These are phyloP conservation scores for Chlamydomonas sp. DNA, from an alignment of 139 green algal species.

Conservation along the genomic window DNA sequence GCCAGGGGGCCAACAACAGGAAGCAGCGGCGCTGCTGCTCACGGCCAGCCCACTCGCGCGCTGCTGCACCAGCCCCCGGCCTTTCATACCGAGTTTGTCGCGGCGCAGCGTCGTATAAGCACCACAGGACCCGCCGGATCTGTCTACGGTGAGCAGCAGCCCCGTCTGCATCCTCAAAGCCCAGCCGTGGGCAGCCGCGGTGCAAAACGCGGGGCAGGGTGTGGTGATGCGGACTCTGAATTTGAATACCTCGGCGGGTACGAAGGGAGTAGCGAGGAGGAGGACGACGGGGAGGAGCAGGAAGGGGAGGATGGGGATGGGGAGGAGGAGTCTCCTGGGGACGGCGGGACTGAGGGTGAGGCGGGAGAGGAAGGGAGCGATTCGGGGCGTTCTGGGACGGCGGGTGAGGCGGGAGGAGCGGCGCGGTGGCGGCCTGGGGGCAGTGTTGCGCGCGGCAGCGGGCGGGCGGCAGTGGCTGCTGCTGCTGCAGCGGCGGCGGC, in stretches of 20 bases:
- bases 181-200: background rate
- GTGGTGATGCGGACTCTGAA: background rate
- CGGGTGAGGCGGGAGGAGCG: background rate
- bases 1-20: too few species aligned
- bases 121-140: too few species aligned
- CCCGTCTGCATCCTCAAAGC: too few species aligned
- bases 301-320: background rate
- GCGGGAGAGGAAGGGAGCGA: background rate
- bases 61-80: too few species aligned
- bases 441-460: too few species aligned
- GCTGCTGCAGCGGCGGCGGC: background rate
- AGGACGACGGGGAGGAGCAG: background rate
- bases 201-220: background rate
- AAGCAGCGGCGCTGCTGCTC: too few species aligned
- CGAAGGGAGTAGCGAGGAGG: slow-evolving; percentile 13
- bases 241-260: slow-evolving; percentile 24
- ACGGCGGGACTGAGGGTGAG: too few species aligned
- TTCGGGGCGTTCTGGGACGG: too few species aligned
- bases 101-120: too few species aligned
- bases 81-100: too few species aligned
- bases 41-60: too few species aligned
- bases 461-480: background rate
- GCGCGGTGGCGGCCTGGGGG: background rate
- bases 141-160: too few species aligned
- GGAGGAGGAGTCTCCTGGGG: background rate